Base-by-base conservation (phyloP, 176 grass and related monocot species). In the Paspalum vaginatum region DNA sequence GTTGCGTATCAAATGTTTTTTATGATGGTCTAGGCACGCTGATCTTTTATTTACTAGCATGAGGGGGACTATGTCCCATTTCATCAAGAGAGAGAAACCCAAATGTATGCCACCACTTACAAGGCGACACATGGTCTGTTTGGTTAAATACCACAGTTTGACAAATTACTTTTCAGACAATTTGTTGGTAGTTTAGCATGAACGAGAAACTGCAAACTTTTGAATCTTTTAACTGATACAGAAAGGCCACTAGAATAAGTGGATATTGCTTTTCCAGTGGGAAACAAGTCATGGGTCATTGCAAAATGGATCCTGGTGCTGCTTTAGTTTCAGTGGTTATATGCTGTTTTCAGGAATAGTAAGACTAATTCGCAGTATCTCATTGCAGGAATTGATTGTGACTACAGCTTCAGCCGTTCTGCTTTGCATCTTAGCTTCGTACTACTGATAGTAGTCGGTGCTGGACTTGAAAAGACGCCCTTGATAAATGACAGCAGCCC, bases 351-450 rank as follows among this genome's bases (percentile, higher is more conserved):
- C 22, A 68, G 49, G 16, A 79, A 61, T 5, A 54, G 11, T 71
- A 55, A 57, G 27, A 70, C 48, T n/a, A 46, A 78, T 64, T 58
- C 17, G 55, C 75, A 62, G 61, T 32, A 88, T 79, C 74, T 78
- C 27, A 79, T 89, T 74, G 75, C 85, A 94, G 91, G 85, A 94
- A 64, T 75, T 85, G 57, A 79, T 92, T 63, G 85, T 90, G 81
- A 94, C 91, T 21, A 61, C 69, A 51, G 43, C 76, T 32, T 74
- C 87, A 56, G 86, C 85, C 9, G 32, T 83, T 74, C 44, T 84
- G 51, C 87, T 97, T 59, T 92, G 87, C 85, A 80, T 88, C 46
- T 85, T 82, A 65, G 85, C 87, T 49, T 90, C 89, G 6, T 90
- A 90, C 72, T 87, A 84, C 65, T 65, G 87, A 78, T 94, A 86